Percentiles rank a stretch among this genome's conserved stretches.
phyloP scores from a whole-genome alignment of 495 filamentous ascomycete species.

The Penicillium desertorum region DNA sequence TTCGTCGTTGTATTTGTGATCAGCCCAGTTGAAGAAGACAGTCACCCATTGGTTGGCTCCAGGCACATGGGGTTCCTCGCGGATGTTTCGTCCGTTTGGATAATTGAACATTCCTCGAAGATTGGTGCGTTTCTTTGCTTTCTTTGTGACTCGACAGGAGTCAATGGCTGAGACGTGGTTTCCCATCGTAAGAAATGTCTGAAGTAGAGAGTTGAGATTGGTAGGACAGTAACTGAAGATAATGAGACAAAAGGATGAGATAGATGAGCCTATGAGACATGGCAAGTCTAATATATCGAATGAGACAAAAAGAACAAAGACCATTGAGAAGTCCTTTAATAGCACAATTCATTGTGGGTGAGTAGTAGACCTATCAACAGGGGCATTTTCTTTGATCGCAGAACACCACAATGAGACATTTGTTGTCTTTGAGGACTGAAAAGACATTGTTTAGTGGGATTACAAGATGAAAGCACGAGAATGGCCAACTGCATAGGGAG shows the following conservation, averaged over 20 bases:
- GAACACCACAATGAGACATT: background rate
- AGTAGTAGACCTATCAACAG: background rate
- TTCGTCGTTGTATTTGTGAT: background rate
- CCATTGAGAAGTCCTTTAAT: background rate
- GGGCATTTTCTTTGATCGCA: background rate
- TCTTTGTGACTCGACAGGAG: background rate
- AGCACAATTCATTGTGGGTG: background rate
- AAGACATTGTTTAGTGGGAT: background rate
- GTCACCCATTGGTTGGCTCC: slow-evolving; percentile 1
- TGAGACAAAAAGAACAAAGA: background rate
- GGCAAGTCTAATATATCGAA: background rate
- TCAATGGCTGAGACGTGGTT: background rate
- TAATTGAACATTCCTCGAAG: slow-evolving; percentile 3
- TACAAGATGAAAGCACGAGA: background rate
- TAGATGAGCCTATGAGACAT: background rate
- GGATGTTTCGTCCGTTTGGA: background rate
- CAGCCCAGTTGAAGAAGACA: slow-evolving; percentile 10
- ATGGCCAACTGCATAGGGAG: background rate
- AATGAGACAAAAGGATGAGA: background rate
- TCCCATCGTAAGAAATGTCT: background rate
- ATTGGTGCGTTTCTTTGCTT: background rate
- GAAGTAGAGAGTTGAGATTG: background rate
- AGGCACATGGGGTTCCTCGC: background rate
- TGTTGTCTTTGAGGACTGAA: background rate
- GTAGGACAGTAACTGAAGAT: background rate